A percentile compares a stretch with the other conserved stretches of the same genome.
phyloP scores from a whole-genome alignment of 2,329 filamentous ascomycete genomes.

The Magnaporthales sp. region DNA sequence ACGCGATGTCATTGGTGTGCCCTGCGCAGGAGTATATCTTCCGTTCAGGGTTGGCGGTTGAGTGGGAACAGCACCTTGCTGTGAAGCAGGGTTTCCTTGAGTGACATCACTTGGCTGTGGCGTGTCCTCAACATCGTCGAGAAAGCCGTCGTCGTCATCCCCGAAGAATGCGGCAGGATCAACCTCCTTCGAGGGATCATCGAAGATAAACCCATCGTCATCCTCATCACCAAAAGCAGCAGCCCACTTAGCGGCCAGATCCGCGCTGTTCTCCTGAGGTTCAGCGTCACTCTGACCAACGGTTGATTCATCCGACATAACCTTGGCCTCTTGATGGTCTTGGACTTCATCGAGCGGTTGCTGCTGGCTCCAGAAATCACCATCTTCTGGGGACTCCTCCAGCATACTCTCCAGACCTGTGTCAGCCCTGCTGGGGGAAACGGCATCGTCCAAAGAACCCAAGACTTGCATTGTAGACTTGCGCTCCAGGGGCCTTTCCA shows the following conservation, averaged over 20 bases:
- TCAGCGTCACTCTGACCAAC: slow-evolving; percentile 12
- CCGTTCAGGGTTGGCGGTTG: slow-evolving; percentile 5
- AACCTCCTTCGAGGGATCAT: slow-evolving; percentile 45
- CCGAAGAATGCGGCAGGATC: slow-evolving; percentile 62
- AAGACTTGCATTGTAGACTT: slow-evolving; percentile 65
- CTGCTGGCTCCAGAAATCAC: slow-evolving; percentile 6
- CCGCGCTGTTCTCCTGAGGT: slow-evolving; percentile 33
- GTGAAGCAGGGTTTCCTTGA: background rate
- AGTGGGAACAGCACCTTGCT: slow-evolving; percentile 2
- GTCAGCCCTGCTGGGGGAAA: slow-evolving; percentile 14
- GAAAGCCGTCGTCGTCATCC: slow-evolving; percentile 78
- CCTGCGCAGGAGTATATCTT: slow-evolving; percentile 1
- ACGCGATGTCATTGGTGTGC: background rate
- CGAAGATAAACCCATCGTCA: slow-evolving; percentile 51
- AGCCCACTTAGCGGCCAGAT: slow-evolving; percentile 75
- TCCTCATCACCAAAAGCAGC: slow-evolving; percentile 72
- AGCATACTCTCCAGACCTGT: slow-evolving; percentile 20
- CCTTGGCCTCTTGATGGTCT: background rate
- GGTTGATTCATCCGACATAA: slow-evolving; percentile 14
- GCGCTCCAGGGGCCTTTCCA: slow-evolving; percentile 40
- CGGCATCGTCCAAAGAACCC: slow-evolving; percentile 31
- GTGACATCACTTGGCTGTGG: background rate
- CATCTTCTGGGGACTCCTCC: slow-evolving; percentile 15
- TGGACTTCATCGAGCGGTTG: background rate
- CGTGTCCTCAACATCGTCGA: slow-evolving; percentile 56